Conservation (phyloP, 164 flowering plant species). For the Piper longum region DNA sequence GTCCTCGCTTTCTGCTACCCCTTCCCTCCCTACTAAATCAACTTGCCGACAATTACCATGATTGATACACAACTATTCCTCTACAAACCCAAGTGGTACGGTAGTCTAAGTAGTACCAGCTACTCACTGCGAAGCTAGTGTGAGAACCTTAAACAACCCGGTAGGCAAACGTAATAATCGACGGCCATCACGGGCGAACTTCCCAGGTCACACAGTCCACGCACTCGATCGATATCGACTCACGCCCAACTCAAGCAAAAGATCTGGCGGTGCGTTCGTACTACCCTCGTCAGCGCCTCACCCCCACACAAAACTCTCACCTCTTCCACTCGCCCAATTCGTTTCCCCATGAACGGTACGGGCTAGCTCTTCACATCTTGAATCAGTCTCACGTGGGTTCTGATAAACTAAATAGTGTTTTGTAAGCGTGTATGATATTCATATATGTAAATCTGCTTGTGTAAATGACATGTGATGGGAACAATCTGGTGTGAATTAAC, state of each 20-base stretch:
- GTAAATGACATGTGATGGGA: not conserved
- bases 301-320: not conserved
- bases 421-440: not conserved
- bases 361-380: not conserved
- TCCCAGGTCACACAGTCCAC: not conserved
- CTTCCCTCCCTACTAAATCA: not conserved
- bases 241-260: conserved; percentile 6
- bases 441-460: too few relatives aligned
- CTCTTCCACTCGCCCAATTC: conserved; percentile 10
- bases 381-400: not conserved
- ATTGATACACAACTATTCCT: not conserved
- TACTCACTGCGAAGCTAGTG: not conserved
- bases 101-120: too few relatives aligned
- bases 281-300: not conserved
- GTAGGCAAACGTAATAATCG: not conserved
- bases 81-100: not conserved
- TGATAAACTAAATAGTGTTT: not conserved
- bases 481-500: not conserved
- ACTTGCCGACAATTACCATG: not conserved
- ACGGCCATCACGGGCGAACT: conserved; percentile 12
- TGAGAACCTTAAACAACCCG: conserved; percentile 10
- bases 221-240: not conserved
- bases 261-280: conserved; percentile 9
- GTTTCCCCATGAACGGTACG: conserved; percentile 1
- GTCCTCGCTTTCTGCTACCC: not conserved